A percentile compares a stretch with the other conserved stretches of the same genome.
These are phyloP conservation scores for Quillaja saponaria DNA, from an alignment of 306 rosid species.

Conservation along the genomic window DNA sequence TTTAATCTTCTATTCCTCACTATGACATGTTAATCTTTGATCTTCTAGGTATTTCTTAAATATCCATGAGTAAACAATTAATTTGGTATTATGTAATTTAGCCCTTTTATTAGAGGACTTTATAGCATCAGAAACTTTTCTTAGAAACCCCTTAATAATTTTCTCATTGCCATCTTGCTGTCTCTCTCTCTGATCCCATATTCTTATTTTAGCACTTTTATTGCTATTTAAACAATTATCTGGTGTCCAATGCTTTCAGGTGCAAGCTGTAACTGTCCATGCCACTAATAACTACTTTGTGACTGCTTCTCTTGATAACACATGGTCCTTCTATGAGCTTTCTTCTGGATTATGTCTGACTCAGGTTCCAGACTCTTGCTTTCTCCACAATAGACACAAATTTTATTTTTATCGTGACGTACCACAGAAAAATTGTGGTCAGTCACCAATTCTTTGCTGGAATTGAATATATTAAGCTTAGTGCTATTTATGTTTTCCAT, in stretches of 20 bases:
- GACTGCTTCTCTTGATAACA: conserved; percentile 91
- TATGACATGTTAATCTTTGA: too few species aligned
- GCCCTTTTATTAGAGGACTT: too few species aligned
- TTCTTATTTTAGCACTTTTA: neutral
- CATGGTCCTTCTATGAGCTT: conserved; percentile 95
- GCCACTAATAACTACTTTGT: conserved; percentile 91
- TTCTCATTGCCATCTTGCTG: neutral
- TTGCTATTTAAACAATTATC: conserved; percentile 9
- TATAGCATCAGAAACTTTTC: neutral
- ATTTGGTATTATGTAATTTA: too few species aligned
- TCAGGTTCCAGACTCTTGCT: too few species aligned
- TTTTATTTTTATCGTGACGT: too few species aligned
- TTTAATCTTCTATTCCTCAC: too few species aligned
- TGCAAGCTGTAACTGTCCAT: conserved; percentile 97
- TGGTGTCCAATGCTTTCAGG: conserved; percentile 51
- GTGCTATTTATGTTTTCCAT: neutral
- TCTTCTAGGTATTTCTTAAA: too few species aligned
- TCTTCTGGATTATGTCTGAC: conserved; percentile 40
- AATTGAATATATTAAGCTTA: too few species aligned
- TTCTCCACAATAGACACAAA: too few species aligned
- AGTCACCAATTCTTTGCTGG: too few species aligned
- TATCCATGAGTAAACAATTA: too few species aligned
- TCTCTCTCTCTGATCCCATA: neutral
- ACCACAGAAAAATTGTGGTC: too few species aligned
- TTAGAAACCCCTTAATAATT: conserved; percentile 3